These are phyloP conservation scores for Didymella keratinophila DNA, from an alignment of 2,329 filamentous ascomycete species.

Conservation along the genomic window DNA sequence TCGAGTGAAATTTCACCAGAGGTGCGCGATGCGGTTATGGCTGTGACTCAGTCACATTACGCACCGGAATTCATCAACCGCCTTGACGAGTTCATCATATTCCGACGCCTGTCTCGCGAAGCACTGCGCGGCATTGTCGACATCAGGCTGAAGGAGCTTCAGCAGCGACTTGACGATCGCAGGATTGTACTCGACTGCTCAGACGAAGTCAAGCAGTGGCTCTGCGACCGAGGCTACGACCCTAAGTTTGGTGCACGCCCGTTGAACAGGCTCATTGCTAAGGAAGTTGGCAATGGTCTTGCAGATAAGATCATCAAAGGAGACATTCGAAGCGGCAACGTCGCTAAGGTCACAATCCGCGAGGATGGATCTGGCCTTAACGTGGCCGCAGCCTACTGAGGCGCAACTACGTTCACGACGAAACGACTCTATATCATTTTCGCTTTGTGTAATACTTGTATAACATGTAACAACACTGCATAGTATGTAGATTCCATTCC, in stretches of 20 bases:
- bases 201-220: constrained; percentile 79
- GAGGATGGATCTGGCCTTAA: constrained; percentile 53
- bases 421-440: constrained; percentile 30
- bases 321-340: constrained; percentile 77
- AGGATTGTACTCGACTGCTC: constrained; percentile 79
- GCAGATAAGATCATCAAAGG: constrained; percentile 94
- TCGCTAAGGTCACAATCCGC: constrained; percentile 73
- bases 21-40: constrained; percentile 83
- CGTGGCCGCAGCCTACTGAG: constrained; percentile 29
- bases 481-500: constrained; percentile 19
- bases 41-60: constrained; percentile 77
- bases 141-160: constrained; percentile 85
- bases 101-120: constrained; percentile 80
- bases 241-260: constrained; percentile 90
- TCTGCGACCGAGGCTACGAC: constrained; percentile 89
- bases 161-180: constrained; percentile 81
- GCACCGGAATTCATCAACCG: constrained; percentile 96
- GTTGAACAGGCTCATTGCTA: constrained; percentile 87
- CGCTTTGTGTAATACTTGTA: constrained; percentile 11
- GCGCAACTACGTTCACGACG: constrained; percentile 25
- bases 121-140: constrained; percentile 93
- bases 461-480: constrained; percentile 20
- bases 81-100: constrained; percentile 96
- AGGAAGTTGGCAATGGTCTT: constrained; percentile 85
- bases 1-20: constrained; percentile 73